Conservation (phyloP, 2,329 filamentous ascomycete species). For the Fusarium tricinctum region DNA sequence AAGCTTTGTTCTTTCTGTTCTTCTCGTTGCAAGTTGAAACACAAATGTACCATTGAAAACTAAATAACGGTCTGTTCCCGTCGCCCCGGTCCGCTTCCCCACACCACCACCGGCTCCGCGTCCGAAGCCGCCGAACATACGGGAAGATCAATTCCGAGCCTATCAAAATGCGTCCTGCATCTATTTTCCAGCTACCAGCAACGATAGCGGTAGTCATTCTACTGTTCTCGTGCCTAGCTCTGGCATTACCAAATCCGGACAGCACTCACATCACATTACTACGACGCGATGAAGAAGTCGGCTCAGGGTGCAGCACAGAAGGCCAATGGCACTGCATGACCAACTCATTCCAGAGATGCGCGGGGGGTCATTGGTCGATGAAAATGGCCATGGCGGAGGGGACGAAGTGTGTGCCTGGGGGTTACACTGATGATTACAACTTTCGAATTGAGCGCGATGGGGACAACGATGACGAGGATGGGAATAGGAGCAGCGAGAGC, state of each 20-base stretch:
- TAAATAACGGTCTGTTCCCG: neutral
- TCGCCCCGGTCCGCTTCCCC: slow-evolving; percentile 21
- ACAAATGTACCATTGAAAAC: slow-evolving; percentile 5
- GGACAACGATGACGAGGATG: neutral
- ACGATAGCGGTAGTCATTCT: slow-evolving; percentile 19
- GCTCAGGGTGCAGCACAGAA: slow-evolving; percentile 60
- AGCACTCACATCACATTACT: slow-evolving; percentile 9
- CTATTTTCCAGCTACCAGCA: slow-evolving; percentile 5
- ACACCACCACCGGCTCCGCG: slow-evolving; percentile 20
- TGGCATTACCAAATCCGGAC: slow-evolving; percentile 16
- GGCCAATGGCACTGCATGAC: slow-evolving; percentile 70
- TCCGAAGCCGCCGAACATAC: slow-evolving; percentile 27
- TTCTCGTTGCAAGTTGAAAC: neutral
- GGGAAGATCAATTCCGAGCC: slow-evolving; percentile 7
- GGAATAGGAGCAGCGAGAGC: slow-evolving; percentile 7
- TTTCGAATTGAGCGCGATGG: slow-evolving; percentile 55
- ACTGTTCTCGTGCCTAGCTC: slow-evolving; percentile 22
- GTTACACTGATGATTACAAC: slow-evolving; percentile 56
- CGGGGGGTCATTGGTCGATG: slow-evolving; percentile 61
- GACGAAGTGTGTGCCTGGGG: slow-evolving; percentile 61
- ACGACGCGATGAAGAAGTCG: slow-evolving; percentile 51
- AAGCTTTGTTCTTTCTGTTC: slow-evolving; percentile 7
- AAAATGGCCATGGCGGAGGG: slow-evolving; percentile 60
- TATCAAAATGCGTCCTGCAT: slow-evolving; percentile 28
- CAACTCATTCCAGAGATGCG: slow-evolving; percentile 65